Conservation (phyloP, 2,329 filamentous ascomycete species). For the Verticillium klebahnii region DNA sequence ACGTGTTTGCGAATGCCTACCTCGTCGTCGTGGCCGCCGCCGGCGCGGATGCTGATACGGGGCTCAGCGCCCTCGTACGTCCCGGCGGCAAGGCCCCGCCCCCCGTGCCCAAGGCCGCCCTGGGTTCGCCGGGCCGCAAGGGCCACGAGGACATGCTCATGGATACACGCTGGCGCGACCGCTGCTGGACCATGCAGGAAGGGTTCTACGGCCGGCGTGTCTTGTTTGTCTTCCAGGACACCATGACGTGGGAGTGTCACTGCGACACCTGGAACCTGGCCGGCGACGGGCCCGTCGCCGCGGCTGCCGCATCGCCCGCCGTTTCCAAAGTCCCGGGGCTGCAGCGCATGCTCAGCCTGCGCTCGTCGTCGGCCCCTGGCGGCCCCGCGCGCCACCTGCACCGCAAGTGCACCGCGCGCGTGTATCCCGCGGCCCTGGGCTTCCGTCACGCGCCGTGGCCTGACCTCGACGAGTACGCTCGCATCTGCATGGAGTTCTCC, state of each 20-base stretch:
- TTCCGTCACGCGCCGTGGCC: slow-evolving; percentile 38
- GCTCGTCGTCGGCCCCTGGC: neutral
- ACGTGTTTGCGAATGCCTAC: slow-evolving; percentile 38
- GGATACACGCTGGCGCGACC: slow-evolving; percentile 31
- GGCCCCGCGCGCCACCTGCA: slow-evolving; percentile 16
- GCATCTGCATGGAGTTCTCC: slow-evolving; percentile 39
- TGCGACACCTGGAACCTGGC: slow-evolving; percentile 34
- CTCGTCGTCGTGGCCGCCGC: slow-evolving; percentile 38
- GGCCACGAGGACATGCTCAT: slow-evolving; percentile 34
- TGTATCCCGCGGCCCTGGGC: slow-evolving; percentile 27
- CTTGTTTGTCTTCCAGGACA: slow-evolving; percentile 38
- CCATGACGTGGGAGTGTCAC: slow-evolving; percentile 40
- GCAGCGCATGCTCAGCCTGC: slow-evolving; percentile 2
- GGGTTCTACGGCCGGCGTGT: slow-evolving; percentile 35
- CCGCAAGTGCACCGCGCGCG: slow-evolving; percentile 21
- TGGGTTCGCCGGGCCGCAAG: slow-evolving; percentile 20
- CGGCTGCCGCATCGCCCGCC: neutral
- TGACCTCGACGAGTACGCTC: slow-evolving; percentile 39
- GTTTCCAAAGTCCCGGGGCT: neutral
- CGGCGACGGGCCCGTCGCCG: neutral
- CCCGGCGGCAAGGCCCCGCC: slow-evolving; percentile 9
- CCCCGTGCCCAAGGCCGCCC: slow-evolving; percentile 26
- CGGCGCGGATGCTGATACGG: slow-evolving; percentile 30
- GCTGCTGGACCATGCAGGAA: slow-evolving; percentile 41
- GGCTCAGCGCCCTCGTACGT: slow-evolving; percentile 19